Percentiles rank a stretch among this genome's conserved stretches.
phyloP scores from a whole-genome alignment of 352 stramenopile species.

The Albugo laibachii region DNA sequence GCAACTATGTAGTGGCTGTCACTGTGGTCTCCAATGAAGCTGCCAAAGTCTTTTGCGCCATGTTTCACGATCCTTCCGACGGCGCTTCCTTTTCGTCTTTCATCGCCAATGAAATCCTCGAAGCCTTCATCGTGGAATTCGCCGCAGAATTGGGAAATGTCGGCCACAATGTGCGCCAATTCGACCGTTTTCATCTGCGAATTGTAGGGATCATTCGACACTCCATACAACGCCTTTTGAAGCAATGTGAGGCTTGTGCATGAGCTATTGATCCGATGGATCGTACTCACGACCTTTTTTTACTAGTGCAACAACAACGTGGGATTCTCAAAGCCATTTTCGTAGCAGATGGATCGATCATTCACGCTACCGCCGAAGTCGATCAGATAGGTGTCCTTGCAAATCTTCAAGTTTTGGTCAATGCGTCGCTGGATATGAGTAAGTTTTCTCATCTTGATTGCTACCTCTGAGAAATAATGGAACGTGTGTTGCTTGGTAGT shows the following conservation, averaged over 20 bases:
- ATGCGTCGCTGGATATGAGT: conserved; percentile 75
- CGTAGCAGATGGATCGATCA: conserved; percentile 68
- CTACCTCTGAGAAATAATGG: background rate
- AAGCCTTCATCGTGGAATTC: conserved; percentile 64
- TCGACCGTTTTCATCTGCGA: conserved; percentile 77
- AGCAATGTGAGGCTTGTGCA: conserved; percentile 13
- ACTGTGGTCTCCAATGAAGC: conserved; percentile 78
- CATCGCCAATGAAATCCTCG: conserved; percentile 74
- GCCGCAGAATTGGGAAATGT: conserved; percentile 53
- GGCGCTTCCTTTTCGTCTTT: conserved; percentile 65
- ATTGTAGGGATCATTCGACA: conserved; percentile 69
- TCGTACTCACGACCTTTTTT: background rate
- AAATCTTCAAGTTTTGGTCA: conserved; percentile 77
- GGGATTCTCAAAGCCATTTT: conserved; percentile 80
- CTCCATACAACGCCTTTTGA: conserved; percentile 64
- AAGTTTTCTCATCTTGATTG: background rate
- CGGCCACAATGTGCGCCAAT: conserved; percentile 81
- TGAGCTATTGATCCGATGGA: background rate
- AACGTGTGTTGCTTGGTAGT: conserved; percentile 17
- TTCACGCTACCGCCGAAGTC: conserved; percentile 67
- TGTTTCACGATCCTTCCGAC: conserved; percentile 79
- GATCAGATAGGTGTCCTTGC: conserved; percentile 82
- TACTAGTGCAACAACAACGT: conserved; percentile 64
- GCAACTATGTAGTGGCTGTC: conserved; percentile 33
- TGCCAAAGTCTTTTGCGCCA: conserved; percentile 81